phyloP scores from a whole-genome alignment of 352 stramenopile genomes.

The Globisporangium rhizosaccharum region DNA sequence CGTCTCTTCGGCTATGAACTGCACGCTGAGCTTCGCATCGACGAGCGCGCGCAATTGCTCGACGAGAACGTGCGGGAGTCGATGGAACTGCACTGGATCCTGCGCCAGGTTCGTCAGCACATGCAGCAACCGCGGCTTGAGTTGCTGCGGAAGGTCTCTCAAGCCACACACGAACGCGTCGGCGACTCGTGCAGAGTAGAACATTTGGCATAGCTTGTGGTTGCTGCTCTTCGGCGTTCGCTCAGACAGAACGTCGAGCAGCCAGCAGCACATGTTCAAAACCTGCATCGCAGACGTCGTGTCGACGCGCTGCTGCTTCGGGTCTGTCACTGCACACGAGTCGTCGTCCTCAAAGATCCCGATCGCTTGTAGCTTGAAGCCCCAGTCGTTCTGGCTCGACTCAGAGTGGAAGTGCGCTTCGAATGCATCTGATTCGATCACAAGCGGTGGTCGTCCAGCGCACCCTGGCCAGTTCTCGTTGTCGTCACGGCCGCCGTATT shows the following conservation, averaged over 20 bases:
- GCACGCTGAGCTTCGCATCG: constrained; percentile 41
- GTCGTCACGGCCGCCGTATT: constrained; percentile 59
- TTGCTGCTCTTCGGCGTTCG: not conserved
- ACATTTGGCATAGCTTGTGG: not conserved
- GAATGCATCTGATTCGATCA: constrained; percentile 64
- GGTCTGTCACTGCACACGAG: not conserved
- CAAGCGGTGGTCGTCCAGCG: constrained; percentile 50
- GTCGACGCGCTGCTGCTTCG: not conserved
- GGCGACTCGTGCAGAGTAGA: constrained; percentile 30
- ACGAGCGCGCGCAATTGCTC: constrained; percentile 36
- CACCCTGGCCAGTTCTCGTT: constrained; percentile 80
- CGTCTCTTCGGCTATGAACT: constrained; percentile 40
- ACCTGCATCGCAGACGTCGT: constrained; percentile 18
- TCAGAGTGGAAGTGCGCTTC: constrained; percentile 85
- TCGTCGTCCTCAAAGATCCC: constrained; percentile 39
- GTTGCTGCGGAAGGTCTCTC: constrained; percentile 29
- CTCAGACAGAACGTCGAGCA: constrained; percentile 18
- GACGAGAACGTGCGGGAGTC: constrained; percentile 28
- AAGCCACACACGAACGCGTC: constrained; percentile 29
- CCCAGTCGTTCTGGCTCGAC: constrained; percentile 84
- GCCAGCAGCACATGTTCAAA: constrained; percentile 32
- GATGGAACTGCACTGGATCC: constrained; percentile 28
- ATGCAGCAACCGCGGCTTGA: constrained; percentile 34
- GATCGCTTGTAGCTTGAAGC: constrained; percentile 80
- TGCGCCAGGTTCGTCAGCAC: constrained; percentile 38